Base-by-base conservation (phyloP, 768 basidiomycete genomes). In the Leccinellum albellum region DNA sequence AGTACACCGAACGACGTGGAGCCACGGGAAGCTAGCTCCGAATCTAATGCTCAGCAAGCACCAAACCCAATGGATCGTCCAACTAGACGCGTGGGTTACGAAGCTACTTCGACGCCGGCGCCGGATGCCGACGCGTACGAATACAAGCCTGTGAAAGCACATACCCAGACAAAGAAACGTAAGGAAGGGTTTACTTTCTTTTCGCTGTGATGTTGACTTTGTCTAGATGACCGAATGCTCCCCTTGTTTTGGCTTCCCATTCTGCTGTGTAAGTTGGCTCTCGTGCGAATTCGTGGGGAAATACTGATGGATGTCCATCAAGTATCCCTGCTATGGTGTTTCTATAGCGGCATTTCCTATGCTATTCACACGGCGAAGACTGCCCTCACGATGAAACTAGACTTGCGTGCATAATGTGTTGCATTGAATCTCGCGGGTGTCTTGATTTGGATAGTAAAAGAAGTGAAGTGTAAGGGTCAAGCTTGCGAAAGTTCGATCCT, bases 161-260 rank as follows among this genome's bases (percentile, higher is more conserved):
- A 70, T 53, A 66, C 76, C 45, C 72, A 81, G 63, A 69, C 70
- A 49, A 75, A 87, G 76, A 90, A 91, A 75, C 83, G 89, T 90
- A 65, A 66, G 78, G 48, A 40, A 26, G 21, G 20, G 21, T 37
- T 33, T 2, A 40, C 17, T 29, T 42, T 28, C 28, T 28, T 31
- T 37, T 29, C 55, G 17, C 4, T 4, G 23, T 31, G 13, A 9
- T 55, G 23, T 26, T 67, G 24, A 54, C 52, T 56, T 13, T 64
- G 14, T 59, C 17, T 56, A 91, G 89, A 87, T 73, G 91, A 94
- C 68, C 85, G 84, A 42, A 94, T 94, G 91, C 81, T 94, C 47
- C 66, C 90, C 33, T 67, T 88, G 42, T 94, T 94, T 76, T 94
- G 91, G 91, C 77, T 94, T 63, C 91, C 91, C 17, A 89, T 93